phyloP scores from a whole-genome alignment of 345 rosid species.

The Salix udensis region DNA sequence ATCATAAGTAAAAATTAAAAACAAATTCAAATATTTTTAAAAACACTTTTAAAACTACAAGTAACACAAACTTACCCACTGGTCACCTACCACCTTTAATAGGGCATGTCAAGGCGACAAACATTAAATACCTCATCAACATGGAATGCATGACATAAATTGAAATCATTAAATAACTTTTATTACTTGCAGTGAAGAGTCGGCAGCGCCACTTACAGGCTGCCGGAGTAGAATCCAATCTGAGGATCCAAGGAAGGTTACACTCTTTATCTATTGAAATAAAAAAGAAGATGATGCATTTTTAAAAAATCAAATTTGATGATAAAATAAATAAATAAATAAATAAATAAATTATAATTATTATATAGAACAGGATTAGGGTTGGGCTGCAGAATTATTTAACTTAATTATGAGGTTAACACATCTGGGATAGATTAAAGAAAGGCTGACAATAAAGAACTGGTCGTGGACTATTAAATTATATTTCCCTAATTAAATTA shows the following conservation, averaged over 20 bases:
- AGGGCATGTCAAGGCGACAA: neutral
- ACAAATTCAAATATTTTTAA: too few species aligned
- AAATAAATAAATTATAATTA: too few species aligned
- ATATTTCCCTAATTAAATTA: too few species aligned
- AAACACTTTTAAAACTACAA: too few species aligned
- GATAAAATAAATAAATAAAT: too few species aligned
- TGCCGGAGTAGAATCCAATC: neutral
- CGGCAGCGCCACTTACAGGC: neutral
- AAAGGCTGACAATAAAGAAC: neutral
- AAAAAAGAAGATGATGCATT: neutral
- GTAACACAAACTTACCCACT: too few species aligned
- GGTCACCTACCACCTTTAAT: constrained; percentile 1
- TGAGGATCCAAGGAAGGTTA: neutral
- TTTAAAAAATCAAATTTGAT: neutral
- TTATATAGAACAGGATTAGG: neutral
- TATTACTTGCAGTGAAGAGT: neutral
- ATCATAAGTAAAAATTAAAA: too few species aligned
- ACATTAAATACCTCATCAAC: neutral
- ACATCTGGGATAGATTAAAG: too few species aligned
- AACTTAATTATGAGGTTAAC: neutral
- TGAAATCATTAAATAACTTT: neutral
- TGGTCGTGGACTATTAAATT: neutral
- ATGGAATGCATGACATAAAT: neutral
- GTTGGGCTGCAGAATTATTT: neutral
- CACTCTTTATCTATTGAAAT: too few species aligned